Evolutionary conservation across 768 basidiomycete species (phyloP), one percentile per base, ranked within the genome.

Genomic region (Crassisporium funariophilum): DNA sequence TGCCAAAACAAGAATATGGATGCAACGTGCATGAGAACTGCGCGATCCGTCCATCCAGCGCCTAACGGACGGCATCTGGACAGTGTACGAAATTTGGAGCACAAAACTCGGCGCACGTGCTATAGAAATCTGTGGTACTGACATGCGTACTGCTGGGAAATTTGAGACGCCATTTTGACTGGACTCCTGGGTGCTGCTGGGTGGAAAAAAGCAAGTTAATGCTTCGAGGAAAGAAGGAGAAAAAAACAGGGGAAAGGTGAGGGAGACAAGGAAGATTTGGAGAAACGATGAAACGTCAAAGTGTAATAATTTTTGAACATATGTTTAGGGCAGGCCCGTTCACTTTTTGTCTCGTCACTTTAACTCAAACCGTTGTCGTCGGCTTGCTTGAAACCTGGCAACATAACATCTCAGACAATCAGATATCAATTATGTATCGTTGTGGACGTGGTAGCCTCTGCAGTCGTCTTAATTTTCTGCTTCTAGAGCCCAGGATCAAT

Each of bases 141-240:
- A 91, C 90, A 90, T 61, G 89, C 84, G 65, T 88, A 90, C 75
- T 91, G 88, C 75, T 89, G 86, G 55, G 86, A 82, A 52, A 78
- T 71, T 68, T 84, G 79, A 52, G 84, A 82, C 59, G 86, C 79
- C 88, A 90, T 90, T 67, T 66, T 63, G 53, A 48, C 56, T 60
- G 50, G 61, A 60, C 64, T 56, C 58, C 62, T 57, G 61, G 55
- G 56, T 64, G 58, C 65, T 62, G 63, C 51, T 57, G 58, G 63
- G 61, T 61, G 59, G 63, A 69, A 52, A 71, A 79, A 88, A 86
- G 84, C 86, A 88, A 88, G 70, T 70, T 83, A 88, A 88, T 88
- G 86, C 86, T 82, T 88, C 86, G 73, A 60, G 61, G 59, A 58
- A 55, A 60, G 61, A 51, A 58, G 50, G 58, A 60, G 57, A 57